A percentile compares a stretch with the other conserved stretches of the same genome.
These are phyloP conservation scores for Paraglomus brasilianum DNA, from an alignment of 192 early-diverging fungal genomes.

Conservation along the genomic window DNA sequence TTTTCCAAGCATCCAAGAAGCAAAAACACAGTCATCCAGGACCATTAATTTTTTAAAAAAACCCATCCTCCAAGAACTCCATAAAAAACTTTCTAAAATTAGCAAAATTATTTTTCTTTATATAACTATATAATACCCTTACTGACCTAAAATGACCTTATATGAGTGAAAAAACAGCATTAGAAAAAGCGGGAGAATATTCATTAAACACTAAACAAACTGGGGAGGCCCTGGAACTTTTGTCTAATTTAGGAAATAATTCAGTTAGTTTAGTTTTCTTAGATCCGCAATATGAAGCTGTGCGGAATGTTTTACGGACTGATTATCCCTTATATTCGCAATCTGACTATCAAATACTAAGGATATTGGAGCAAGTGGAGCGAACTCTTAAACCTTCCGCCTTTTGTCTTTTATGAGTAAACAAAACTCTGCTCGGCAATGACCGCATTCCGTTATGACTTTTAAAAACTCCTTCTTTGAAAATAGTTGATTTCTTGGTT, in stretches of 20 bases:
- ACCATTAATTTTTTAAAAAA: no score
- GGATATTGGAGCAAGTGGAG: constrained; percentile 17
- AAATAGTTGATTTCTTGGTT: constrained; percentile 17
- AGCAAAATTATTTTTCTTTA: no score
- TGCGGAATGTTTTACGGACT: neutral
- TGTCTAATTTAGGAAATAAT: constrained; percentile 13
- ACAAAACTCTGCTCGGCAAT: constrained; percentile 3
- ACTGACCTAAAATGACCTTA: no score
- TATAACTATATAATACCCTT: no score
- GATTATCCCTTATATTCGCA: constrained; percentile 15
- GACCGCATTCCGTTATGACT: neutral
- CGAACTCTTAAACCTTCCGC: neutral
- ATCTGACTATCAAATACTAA: constrained; percentile 3
- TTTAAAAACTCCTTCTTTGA: constrained; percentile 8
- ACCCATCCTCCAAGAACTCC: no score
- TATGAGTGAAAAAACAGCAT: no score
- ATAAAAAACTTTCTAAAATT: no score
- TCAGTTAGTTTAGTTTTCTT: neutral
- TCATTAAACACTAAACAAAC: constrained; percentile 8
- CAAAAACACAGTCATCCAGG: no score
- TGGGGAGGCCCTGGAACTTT: constrained; percentile 13
- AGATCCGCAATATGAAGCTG: constrained; percentile 8
- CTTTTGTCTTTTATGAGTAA: constrained; percentile 6
- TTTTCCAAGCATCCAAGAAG: no score
- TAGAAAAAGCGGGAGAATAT: no score